A percentile compares a stretch with the other conserved stretches of the same genome.
These are phyloP conservation scores for Moricandia arvensis DNA, from an alignment of 345 rosid genomes.

Conservation along the genomic window DNA sequence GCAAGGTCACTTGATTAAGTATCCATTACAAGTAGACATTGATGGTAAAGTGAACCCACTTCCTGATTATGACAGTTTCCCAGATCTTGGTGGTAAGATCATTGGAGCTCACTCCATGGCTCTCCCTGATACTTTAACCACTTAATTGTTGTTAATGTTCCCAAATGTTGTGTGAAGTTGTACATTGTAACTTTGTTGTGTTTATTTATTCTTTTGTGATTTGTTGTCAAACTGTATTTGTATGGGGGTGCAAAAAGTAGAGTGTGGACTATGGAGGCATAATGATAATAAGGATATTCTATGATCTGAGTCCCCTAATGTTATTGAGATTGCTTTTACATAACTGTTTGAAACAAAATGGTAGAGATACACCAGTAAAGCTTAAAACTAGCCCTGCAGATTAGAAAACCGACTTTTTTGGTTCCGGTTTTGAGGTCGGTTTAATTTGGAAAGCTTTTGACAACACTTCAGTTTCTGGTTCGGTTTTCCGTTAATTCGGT, in stretches of 20 bases:
- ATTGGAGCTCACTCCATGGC: conserved; percentile 55
- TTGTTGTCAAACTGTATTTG: conserved; percentile 22
- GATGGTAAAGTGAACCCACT: conserved; percentile 63
- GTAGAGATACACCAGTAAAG: neutral
- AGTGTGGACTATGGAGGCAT: neutral
- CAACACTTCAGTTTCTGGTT: too few relatives aligned
- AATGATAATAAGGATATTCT: neutral
- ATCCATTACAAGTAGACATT: conserved; percentile 58
- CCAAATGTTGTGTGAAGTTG: conserved; percentile 28
- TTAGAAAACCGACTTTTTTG: too few relatives aligned
- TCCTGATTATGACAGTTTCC: conserved; percentile 65
- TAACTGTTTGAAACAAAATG: neutral
- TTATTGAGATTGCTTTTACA: neutral
- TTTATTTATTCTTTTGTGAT: conserved; percentile 27
- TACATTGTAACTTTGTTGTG: conserved; percentile 31
- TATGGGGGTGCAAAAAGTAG: neutral
- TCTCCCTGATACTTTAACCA: conserved; percentile 73
- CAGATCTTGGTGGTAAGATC: conserved; percentile 85
- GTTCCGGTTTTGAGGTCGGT: too few relatives aligned
- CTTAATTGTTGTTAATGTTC: conserved; percentile 35
- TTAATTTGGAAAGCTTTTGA: too few relatives aligned
- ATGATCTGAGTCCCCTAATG: neutral
- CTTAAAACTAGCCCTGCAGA: neutral
- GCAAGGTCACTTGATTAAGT: conserved; percentile 87
- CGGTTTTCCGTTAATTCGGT: too few relatives aligned